Percentiles rank a stretch among this genome's conserved stretches.
Evolutionary conservation across 345 rosid genomes (phyloP).

Genomic region (Anacardium occidentale): DNA sequence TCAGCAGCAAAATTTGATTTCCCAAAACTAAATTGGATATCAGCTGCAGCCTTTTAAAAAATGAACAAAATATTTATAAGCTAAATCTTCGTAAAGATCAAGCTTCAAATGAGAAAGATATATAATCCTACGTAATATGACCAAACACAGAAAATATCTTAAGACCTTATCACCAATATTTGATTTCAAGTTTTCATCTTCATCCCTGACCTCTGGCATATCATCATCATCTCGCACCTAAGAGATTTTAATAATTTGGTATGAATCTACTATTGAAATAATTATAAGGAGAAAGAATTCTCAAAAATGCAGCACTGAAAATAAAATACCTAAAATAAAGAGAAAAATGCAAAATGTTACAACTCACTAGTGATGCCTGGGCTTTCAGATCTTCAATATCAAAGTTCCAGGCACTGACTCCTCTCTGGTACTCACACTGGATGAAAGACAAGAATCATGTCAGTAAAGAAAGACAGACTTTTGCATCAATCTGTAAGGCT

Average conservation of each 20-base stretch:
- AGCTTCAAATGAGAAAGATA: conserved; percentile 4
- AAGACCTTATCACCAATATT: conserved; percentile 46
- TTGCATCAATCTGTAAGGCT: neutral
- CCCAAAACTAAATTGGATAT: conserved; percentile 27
- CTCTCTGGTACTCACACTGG: conserved; percentile 97
- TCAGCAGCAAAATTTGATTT: conserved; percentile 32
- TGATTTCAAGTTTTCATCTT: conserved; percentile 48
- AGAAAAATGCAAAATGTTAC: conserved; percentile 4
- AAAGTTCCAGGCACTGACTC: conserved; percentile 99
- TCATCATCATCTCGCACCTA: conserved; percentile 83
- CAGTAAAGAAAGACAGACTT: neutral
- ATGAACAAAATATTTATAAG: conserved; percentile 18
- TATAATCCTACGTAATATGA: conserved; percentile 2
- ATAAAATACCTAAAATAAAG: conserved; percentile 7
- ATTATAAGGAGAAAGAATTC: conserved; percentile 14
- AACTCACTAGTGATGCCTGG: conserved; percentile 86
- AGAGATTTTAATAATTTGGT: conserved; percentile 21
- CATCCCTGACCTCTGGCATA: conserved; percentile 53
- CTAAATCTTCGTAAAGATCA: conserved; percentile 4
- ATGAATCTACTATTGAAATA: conserved; percentile 9
- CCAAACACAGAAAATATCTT: neutral
- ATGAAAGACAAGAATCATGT: conserved; percentile 6
- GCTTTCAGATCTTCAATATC: conserved; percentile 90
- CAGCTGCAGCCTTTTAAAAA: conserved; percentile 35
- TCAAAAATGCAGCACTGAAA: neutral